Evolutionary conservation across 75 land plant species (phyloP), one percentile per base, ranked within the genome.

Genomic region (Pseudotsuga menziesii): DNA sequence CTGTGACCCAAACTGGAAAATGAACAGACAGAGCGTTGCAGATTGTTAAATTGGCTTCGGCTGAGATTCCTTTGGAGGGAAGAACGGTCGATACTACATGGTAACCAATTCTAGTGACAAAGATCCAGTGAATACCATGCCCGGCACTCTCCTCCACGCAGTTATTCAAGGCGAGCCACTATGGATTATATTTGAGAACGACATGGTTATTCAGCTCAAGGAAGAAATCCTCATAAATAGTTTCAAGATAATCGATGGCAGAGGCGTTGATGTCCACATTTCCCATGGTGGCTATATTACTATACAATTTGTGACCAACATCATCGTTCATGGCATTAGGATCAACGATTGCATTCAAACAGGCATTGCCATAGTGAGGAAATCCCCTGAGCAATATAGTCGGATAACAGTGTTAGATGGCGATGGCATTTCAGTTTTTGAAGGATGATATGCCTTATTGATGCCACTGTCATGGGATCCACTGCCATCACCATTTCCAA

Each of bases 81-180:
- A 74, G 20, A 63, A 81, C 25, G 88, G 88, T n/a, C 7, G 54
- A 12, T 58, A 75, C 57, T 87, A 87, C 16, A 80, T 84, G 16
- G 90, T 86, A 35, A 83, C 85, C 12, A 85, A 86, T 71, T 48
- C 78, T 12, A 48, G 85, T 48, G 93, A 91, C 83, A 76, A 90
- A 55, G 94, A 92, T 58, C 61, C 79, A 0, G 87, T 89, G 20
- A 84, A 80, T 73, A 91, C 92, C 0, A 76, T 73, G n/a, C 92
- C 92, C 2, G 92, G 84, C 26, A 82, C 84, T 17, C 76, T 82
- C 29, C 84, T 82, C 7, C 67, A 82, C 27, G 83, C 76, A 0
- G 83, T 82, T 12, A 58, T 82, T 41, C 83, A 81, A 22, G 25
- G 13, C 3, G 83, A 82, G 76, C 83, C 83, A 1, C 76, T 82